phyloP scores from a whole-genome alignment of 805 yeast genomes.

The Candida coquimbonensis region DNA sequence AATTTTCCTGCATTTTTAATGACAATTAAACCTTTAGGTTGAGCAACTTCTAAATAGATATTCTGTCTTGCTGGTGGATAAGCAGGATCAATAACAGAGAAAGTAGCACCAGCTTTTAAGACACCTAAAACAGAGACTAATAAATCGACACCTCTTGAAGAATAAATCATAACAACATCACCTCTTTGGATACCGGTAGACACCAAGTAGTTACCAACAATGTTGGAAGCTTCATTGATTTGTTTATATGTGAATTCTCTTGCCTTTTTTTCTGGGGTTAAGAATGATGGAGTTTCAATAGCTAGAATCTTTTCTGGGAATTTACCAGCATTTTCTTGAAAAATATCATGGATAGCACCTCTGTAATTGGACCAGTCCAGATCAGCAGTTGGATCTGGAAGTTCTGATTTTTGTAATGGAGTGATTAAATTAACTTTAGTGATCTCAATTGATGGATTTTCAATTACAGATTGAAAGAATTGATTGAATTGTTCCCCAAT shows the following conservation, averaged over 20 bases:
- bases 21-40: conserved; percentile 86
- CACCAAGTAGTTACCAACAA: conserved; percentile 84
- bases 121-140: conserved; percentile 98
- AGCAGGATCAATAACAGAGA: conserved; percentile 97
- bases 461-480: conserved; percentile 35
- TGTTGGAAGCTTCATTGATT: conserved; percentile 87
- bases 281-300: conserved; percentile 77
- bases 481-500: conserved; percentile 67
- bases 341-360: conserved; percentile 96
- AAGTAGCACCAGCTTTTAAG: conserved; percentile 96
- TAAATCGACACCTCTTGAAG: conserved; percentile 94
- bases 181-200: conserved; percentile 79
- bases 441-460: conserved; percentile 35
- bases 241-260: conserved; percentile 79
- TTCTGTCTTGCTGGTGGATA: conserved; percentile 98
- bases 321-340: conserved; percentile 75
- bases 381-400: conserved; percentile 86
- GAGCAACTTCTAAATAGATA: conserved; percentile 85
- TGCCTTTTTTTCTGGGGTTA: conserved; percentile 41
- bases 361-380: conserved; percentile 87
- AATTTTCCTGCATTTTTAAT: conserved; percentile 84
- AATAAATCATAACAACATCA: conserved; percentile 96
- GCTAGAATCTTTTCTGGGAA: conserved; percentile 88
- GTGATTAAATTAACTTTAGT: conserved; percentile 68
- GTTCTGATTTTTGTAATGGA: conserved; percentile 42